Base-by-base conservation (phyloP, 352 stramenopile genomes). In the Pythium phragmiticola region DNA sequence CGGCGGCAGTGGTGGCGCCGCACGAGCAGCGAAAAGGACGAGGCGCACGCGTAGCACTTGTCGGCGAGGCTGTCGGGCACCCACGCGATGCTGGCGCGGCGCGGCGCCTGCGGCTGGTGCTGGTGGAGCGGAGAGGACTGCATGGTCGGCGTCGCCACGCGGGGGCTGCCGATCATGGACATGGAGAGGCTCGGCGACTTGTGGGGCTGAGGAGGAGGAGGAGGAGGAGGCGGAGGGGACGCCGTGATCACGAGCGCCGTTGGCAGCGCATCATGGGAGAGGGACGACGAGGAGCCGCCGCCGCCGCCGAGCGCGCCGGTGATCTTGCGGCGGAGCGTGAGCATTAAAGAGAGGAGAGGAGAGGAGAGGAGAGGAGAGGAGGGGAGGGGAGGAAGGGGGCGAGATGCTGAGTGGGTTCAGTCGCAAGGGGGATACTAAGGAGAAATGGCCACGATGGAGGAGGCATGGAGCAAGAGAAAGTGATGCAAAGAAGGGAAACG, bases 1-100 rank as follows among this genome's bases (percentile, higher is more conserved):
- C 82, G 73, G 2, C 90, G 80, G 59, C 90, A 96, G 72, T 97
- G 88, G 57, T 97, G 90, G 16, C 87, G 76, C 7, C 85, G 83
- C 63, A 95, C 72, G 60, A 92, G 77, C 23, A 94, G 71, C 39
- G 80, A 83, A 68, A 92, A 94, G 9, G 63, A 54, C 36, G 77
- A 65, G 16, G 80, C 74, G 60, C 86, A 94, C 37, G 68, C 61
- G 67, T 94, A 94, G 65, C 86, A 94, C 21, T 72, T 76, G 66
- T 92, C 82, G 1, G 84, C 87, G 17, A 96, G 78, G 34, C 71
- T 84, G 62, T 96, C 87, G 26, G 87, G 87, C 9, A 96, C 86
- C 87, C 87, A 96, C 5, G 85, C 74, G 45, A 91, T 79, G 39
- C 76, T 78, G 43, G 71, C 73, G 39, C 73, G 75, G 19, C 69